Conservation (phyloP, 495 filamentous ascomycete genomes). For the Aspergillus sparsus region DNA sequence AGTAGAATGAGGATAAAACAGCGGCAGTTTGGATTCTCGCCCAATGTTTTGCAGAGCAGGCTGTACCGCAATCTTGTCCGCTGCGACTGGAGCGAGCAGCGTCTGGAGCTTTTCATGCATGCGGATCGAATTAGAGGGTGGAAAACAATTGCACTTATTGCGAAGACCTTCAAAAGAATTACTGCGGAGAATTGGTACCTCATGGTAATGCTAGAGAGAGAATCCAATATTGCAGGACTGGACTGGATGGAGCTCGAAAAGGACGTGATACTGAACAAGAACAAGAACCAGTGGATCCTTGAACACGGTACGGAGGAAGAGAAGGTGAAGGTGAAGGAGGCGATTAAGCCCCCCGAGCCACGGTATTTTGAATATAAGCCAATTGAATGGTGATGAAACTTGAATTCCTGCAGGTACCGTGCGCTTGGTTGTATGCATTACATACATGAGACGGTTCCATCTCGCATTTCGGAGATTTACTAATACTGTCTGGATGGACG, state of each 20-base stretch:
- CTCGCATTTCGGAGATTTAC: conserved; percentile 2
- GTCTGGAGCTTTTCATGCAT: conserved; percentile 29
- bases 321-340: conserved; percentile 13
- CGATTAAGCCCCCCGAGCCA: background rate
- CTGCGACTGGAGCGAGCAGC: conserved; percentile 19
- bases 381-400: background rate
- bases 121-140: conserved; percentile 25
- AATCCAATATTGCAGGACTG: conserved; percentile 24
- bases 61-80: conserved; percentile 27
- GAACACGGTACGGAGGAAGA: conserved; percentile 7
- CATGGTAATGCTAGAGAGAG: conserved; percentile 19
- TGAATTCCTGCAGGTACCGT: background rate
- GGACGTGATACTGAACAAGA: conserved; percentile 7
- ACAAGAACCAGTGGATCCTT: background rate
- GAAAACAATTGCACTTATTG: conserved; percentile 36
- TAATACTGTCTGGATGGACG: too few species aligned
- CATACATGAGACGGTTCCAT: background rate
- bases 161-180: conserved; percentile 34
- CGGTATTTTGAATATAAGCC: background rate
- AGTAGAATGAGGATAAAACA: conserved; percentile 21
- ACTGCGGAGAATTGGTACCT: conserved; percentile 26
- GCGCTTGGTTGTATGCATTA: too few species aligned
- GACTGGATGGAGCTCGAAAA: conserved; percentile 28
- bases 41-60: conserved; percentile 13
- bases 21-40: conserved; percentile 25